Evolutionary conservation across 2,329 filamentous ascomycete species (phyloP), one percentile per base, ranked within the genome.

Genomic region (Dendrostoma leiphaemia): DNA sequence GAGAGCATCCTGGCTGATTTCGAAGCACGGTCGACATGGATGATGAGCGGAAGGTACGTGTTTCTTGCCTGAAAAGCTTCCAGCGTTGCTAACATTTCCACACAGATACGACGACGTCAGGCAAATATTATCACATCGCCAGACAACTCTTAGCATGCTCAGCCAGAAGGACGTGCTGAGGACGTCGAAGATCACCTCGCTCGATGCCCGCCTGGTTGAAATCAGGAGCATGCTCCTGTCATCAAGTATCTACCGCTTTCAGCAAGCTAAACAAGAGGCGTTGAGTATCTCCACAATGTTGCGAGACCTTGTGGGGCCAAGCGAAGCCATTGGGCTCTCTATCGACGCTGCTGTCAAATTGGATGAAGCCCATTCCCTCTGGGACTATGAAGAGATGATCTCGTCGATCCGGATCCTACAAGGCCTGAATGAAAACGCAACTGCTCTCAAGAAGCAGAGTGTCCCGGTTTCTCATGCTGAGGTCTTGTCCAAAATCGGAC

Each of bases 301-400:
- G n/a, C 89, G 85, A 12, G 85, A 90, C 52, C 78, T 97, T 24
- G 83, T 91, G n/a, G 67, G 76, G 6, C 76, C 85, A 3, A 94
- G 89, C 65, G 79, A 81, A 56, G 76, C 82, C 0, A 70, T 90
- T n/a, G 90, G 88, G 0, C 72, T 97, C 2, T 82, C 85, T 54
- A 83, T 97, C 41, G 88, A 91, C 64, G 89, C 86, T 12, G 86
- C 86, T 12, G 83, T 91, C 35, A 85, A 86, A 59, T 82, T 93
- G 51, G 94, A 97, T 68, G 83, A 90, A 7, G 92, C 95, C 10
- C 91, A 89, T 64, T 91, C 95, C 6, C 75, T 99, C 1, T 99
- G 94, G 93, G 91, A 95, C 59, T 89, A 96, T 66, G 91, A 91
- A 12, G 93, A 99, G 69, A 90, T 90, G 75, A 84, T 87, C 19